Evolutionary conservation across 805 yeast species (phyloP).

Genomic region (Metschnikowia lachancei): DNA sequence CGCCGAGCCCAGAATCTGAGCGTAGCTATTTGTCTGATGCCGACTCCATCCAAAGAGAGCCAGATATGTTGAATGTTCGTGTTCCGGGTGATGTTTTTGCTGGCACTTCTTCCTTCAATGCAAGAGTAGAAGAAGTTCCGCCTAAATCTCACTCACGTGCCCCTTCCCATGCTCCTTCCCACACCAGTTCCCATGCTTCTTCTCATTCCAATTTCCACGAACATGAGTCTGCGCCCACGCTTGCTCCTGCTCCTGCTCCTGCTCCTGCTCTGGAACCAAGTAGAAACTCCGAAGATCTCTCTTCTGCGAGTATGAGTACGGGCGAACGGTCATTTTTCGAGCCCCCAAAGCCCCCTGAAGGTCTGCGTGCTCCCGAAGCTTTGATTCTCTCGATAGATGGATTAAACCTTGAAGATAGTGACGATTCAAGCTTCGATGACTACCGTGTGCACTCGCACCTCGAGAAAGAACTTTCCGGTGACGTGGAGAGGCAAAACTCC

Average conservation of each 20-base stretch:
- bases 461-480: not conserved
- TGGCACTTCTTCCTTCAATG: not conserved
- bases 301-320: conserved; percentile 9
- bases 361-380: conserved; percentile 7
- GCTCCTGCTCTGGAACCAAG: too few species aligned
- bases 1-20: conserved; percentile 31
- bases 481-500: not conserved
- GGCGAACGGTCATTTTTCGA: conserved; percentile 6
- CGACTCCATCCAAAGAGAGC: conserved; percentile 42
- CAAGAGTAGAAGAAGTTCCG: not conserved
- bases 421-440: conserved; percentile 14
- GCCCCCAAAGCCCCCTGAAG: not conserved
- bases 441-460: not conserved
- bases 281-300: not conserved
- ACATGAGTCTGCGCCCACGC: too few species aligned
- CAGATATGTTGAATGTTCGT: conserved; percentile 26
- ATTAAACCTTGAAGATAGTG: conserved; percentile 13
- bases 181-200: too few species aligned
- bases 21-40: conserved; percentile 38
- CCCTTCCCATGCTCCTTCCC: too few species aligned
- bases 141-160: not conserved
- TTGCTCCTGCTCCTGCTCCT: not conserved
- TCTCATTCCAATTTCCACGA: too few species aligned
- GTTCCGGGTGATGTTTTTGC: not conserved
- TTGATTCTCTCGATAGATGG: conserved; percentile 19